phyloP scores from a whole-genome alignment of 768 basidiomycete species.

The Artomyces pyxidatus region DNA sequence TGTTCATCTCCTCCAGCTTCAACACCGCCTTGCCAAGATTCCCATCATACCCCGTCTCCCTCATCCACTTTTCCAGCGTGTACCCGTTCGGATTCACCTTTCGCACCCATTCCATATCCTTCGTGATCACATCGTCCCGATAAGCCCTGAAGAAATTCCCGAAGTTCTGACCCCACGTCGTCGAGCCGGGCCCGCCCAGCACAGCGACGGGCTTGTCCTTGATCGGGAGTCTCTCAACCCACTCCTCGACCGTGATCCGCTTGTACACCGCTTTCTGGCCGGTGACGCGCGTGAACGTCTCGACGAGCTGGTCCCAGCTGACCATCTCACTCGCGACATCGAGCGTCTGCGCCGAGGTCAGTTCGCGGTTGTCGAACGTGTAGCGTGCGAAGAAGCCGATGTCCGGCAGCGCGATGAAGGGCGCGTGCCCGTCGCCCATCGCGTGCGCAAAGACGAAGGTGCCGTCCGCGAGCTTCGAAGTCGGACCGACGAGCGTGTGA shows the following conservation, averaged over 20 bases:
- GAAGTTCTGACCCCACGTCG: slow-evolving; percentile 30
- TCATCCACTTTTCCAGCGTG: slow-evolving; percentile 7
- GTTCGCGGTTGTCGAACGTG: slow-evolving; percentile 23
- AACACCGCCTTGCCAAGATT: neutral
- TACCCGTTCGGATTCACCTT: slow-evolving; percentile 10
- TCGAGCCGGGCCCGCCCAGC: slow-evolving; percentile 12
- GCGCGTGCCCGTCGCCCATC: slow-evolving; percentile 19
- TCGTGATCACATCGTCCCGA: slow-evolving; percentile 34
- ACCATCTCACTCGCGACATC: slow-evolving; percentile 21
- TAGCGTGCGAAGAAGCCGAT: slow-evolving; percentile 24
- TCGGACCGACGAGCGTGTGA: slow-evolving; percentile 17
- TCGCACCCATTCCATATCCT: slow-evolving; percentile 38
- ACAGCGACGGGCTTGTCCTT: slow-evolving; percentile 19
- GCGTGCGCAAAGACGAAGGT: slow-evolving; percentile 23
- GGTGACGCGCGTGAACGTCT: slow-evolving; percentile 23
- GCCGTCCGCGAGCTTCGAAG: slow-evolving; percentile 20
- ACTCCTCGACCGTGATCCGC: slow-evolving; percentile 16
- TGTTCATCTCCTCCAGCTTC: slow-evolving; percentile 4
- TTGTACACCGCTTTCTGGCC: slow-evolving; percentile 18
- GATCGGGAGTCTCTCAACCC: slow-evolving; percentile 12
- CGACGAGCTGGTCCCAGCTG: slow-evolving; percentile 19
- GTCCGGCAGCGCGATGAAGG: slow-evolving; percentile 25
- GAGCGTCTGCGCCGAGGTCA: slow-evolving; percentile 20
- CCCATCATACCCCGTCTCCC: slow-evolving; percentile 7
- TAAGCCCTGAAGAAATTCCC: slow-evolving; percentile 35